Evolutionary conservation across 495 filamentous ascomycete species (phyloP).

Genomic region (Neurospora sp.): DNA sequence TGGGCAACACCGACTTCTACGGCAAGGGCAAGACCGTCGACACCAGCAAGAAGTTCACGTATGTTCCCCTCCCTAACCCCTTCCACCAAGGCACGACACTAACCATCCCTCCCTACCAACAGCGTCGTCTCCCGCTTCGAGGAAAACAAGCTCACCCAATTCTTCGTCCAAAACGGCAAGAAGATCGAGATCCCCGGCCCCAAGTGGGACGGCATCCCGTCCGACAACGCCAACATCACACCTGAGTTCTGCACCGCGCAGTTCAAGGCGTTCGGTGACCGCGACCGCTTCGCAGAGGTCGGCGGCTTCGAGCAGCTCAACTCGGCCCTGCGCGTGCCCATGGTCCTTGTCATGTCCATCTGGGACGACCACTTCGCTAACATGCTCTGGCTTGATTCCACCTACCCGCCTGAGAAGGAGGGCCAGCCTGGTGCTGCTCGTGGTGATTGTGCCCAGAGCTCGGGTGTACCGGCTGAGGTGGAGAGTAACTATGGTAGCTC

Average conservation of each 20-base stretch:
- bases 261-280: constrained; percentile 33
- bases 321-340: constrained; percentile 43
- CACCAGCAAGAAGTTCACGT: constrained; percentile 55
- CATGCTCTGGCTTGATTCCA: constrained; percentile 80
- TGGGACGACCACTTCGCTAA: constrained; percentile 72
- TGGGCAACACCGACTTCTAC: constrained; percentile 55
- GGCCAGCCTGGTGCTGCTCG: constrained; percentile 54
- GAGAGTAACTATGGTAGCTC: constrained; percentile 36
- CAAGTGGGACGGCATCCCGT: constrained; percentile 15
- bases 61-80: not conserved
- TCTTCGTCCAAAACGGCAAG: constrained; percentile 61
- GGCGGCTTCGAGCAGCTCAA: constrained; percentile 54
- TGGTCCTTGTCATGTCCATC: constrained; percentile 69
- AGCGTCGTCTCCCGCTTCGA: constrained; percentile 60
- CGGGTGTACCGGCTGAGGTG: constrained; percentile 50
- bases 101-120: not conserved
- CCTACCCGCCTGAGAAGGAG: constrained; percentile 50
- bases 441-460: constrained; percentile 50
- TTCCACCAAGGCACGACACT: not conserved
- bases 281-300: constrained; percentile 47
- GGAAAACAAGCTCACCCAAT: constrained; percentile 50
- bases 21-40: constrained; percentile 53
- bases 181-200: constrained; percentile 49
- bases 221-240: constrained; percentile 33
- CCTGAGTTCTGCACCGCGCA: constrained; percentile 21